Evolutionary conservation across 805 yeast species (phyloP).

Genomic region (Pichia gijzeniarum): DNA sequence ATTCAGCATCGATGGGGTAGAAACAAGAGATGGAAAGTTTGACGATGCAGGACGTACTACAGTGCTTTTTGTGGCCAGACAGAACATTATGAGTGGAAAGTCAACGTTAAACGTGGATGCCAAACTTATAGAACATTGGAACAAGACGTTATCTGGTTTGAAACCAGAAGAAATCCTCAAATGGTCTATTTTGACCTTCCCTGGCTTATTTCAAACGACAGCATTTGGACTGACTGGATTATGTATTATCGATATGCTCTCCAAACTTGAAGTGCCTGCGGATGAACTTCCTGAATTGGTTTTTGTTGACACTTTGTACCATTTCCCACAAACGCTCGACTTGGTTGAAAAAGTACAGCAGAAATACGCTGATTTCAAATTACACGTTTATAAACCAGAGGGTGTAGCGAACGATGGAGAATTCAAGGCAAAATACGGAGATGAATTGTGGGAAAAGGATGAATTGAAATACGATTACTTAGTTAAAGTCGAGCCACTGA

Average conservation of each 20-base stretch:
- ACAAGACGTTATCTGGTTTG: slow-evolving; percentile 47
- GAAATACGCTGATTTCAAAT: slow-evolving; percentile 42
- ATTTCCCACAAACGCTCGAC: slow-evolving; percentile 88
- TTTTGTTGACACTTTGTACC: slow-evolving; percentile 86
- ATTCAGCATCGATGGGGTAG: too few species aligned
- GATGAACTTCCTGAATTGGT: slow-evolving; percentile 53
- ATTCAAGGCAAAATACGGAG: slow-evolving; percentile 65
- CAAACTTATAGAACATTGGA: slow-evolving; percentile 57
- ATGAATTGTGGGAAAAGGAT: slow-evolving; percentile 73
- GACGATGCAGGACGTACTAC: too few species aligned
- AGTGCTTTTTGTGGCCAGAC: too few species aligned
- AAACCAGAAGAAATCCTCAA: slow-evolving; percentile 66
- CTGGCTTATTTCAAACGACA: slow-evolving; percentile 80
- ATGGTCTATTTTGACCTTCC: slow-evolving; percentile 84
- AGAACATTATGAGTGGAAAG: slow-evolving; percentile 3
- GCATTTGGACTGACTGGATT: slow-evolving; percentile 94
- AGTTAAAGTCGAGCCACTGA: slow-evolving; percentile 90
- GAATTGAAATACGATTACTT: slow-evolving; percentile 77
- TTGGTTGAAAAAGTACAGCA: slow-evolving; percentile 53
- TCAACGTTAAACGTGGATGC: slow-evolving; percentile 16
- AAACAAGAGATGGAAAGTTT: too few species aligned
- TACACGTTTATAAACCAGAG: slow-evolving; percentile 65
- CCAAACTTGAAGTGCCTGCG: slow-evolving; percentile 34
- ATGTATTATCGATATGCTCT: slow-evolving; percentile 78
- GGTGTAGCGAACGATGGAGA: slow-evolving; percentile 52